Conservation (phyloP, 1,139 yeast species). For the Sugiyamaella sp. region DNA sequence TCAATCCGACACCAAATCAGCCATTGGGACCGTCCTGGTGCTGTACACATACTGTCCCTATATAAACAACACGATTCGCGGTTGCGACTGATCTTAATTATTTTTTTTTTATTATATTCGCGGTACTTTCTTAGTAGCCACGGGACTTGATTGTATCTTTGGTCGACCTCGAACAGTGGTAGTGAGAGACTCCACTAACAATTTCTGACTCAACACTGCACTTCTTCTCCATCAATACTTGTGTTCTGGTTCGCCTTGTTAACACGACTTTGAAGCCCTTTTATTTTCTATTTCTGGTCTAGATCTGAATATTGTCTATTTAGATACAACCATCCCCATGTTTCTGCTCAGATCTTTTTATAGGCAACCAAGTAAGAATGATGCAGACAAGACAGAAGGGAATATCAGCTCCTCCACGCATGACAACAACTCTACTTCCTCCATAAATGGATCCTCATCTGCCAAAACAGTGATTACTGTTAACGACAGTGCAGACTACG, state of each 20-base stretch:
- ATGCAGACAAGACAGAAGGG: slow-evolving; percentile 1
- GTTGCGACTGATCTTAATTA: background rate
- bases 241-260: too few species aligned
- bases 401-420: background rate
- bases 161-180: too few species aligned
- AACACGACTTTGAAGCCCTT: too few species aligned
- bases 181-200: too few species aligned
- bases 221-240: too few species aligned
- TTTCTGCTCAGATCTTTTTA: slow-evolving; percentile 13
- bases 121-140: too few species aligned
- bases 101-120: background rate
- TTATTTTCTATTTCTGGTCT: background rate
- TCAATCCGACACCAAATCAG: slow-evolving; percentile 15
- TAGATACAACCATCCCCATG: slow-evolving; percentile 3
- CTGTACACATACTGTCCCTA: background rate
- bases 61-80: slow-evolving; percentile 17
- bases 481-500: slow-evolving; percentile 35
- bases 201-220: too few species aligned
- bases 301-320: background rate
- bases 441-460: slow-evolving; percentile 10
- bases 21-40: slow-evolving; percentile 6
- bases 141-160: too few species aligned
- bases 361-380: slow-evolving; percentile 10
- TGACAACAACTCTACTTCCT: background rate
- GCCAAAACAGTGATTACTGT: slow-evolving; percentile 15